Evolutionary conservation across 805 yeast species (phyloP), one percentile per base, ranked within the genome.

Genomic region (Candida sithepensis): DNA sequence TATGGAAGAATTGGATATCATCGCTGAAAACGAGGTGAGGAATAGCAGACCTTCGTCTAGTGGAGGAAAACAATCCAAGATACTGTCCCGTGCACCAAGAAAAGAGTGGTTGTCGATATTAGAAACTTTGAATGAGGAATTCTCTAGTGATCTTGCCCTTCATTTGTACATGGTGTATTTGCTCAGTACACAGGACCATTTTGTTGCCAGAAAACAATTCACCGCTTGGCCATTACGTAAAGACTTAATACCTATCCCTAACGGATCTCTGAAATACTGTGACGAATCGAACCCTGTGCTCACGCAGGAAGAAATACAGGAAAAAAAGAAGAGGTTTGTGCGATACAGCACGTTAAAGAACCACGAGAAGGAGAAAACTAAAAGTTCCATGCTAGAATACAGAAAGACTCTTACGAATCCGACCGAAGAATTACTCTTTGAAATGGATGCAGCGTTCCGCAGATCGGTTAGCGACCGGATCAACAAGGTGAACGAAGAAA

Each of bases 131-230:
- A 88, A 84, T 53, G 68, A 68, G 13, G 72, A 73, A 1, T 78
- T 73, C 49, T 63, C 81, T 28, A 63, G 64, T 12, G 90, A 87
- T 62, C 64, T 86, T 26, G 75, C 85, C 0, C 58, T 79, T 2
- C 96, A 87, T 64, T 63, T 88, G 3, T 87, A 84, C 60, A 75
- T 85, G 21, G 60, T 82, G 0, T 69, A 70, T 48, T 66, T 86
- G 24, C 61, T 73, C 45, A 75, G 66, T 47, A 64, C 57, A 40
- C 65, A 65, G 43, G 65, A 65, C 47, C 63, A 69, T 63, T 44
- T 46, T 50, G 69, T 70, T 66, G 75, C 76, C 40, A 43, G 51
- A 44, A 40, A 54, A 41, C 46, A 59, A 44, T 84, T 87, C 83
- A 59, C 78, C 0, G 58, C 72, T 3, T 85, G 92, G 92, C 92